phyloP scores from a whole-genome alignment of 1,284 basidiomycete species.

The Pyrrhoderma lamaoense region DNA sequence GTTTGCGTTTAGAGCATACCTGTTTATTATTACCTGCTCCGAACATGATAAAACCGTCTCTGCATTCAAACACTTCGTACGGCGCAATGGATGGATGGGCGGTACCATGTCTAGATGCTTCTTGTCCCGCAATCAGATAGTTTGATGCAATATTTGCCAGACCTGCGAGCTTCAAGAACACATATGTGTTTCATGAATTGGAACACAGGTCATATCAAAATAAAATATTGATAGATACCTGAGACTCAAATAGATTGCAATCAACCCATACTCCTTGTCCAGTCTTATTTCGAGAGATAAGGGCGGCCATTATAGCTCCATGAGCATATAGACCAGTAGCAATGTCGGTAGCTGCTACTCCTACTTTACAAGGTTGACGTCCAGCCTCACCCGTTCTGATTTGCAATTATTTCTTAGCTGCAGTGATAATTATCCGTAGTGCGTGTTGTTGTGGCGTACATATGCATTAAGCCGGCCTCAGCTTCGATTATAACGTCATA shows the following conservation, averaged over 20 bases:
- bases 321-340: constrained; percentile 92
- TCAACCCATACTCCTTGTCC: constrained; percentile 90
- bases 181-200: too few relatives aligned
- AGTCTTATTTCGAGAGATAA: constrained; percentile 77
- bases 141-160: constrained; percentile 92
- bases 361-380: constrained; percentile 85
- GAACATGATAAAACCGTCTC: constrained; percentile 88
- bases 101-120: constrained; percentile 86
- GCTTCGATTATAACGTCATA: constrained; percentile 91
- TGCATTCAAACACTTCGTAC: constrained; percentile 87
- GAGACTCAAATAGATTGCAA: constrained; percentile 81
- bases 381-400: constrained; percentile 85
- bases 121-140: constrained; percentile 82
- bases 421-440: background rate
- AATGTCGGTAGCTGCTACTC: constrained; percentile 87
- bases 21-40: constrained; percentile 90
- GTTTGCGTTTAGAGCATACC: constrained; percentile 34
- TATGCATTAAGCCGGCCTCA: constrained; percentile 92
- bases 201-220: constrained; percentile 1
- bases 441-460: constrained; percentile 36
- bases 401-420: constrained; percentile 5
- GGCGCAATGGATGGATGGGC: constrained; percentile 89
- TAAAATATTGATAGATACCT: constrained; percentile 38
- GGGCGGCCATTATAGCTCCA: constrained; percentile 86
- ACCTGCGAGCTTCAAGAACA: constrained; percentile 64